Base-by-base conservation (phyloP, 495 filamentous ascomycete species). In the Penicillium maclennaniae region DNA sequence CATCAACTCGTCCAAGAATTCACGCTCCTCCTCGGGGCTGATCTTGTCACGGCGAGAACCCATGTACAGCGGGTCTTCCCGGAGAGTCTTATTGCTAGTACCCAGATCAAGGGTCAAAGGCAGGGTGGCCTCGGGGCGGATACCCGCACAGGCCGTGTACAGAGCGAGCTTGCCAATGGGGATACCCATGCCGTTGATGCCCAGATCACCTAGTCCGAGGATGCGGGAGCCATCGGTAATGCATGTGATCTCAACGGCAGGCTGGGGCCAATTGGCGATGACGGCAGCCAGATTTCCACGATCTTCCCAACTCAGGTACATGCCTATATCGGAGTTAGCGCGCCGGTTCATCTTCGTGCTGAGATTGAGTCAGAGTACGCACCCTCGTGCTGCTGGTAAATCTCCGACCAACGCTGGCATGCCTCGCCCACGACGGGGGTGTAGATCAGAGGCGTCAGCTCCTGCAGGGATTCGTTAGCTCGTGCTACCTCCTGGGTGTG, bases 1-100 rank as follows among this genome's bases (percentile, higher is more conserved):
- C 93, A 98, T 98, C 73, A 98, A 82, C 78, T 97, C 93, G 62
- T 97, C 93, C 80, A 98, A 78, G 69, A 97, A 97, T 59, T 92
- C 92, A 62, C 85, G 82, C 71, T 93, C 91, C 66, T 95, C 88
- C 44, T 90, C 79, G 23, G 87, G 76, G 14, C 84, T 78, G 43
- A 92, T 78, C 72, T 95, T 92, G 69, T 87, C 87, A 49, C 84
- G 79, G 57, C 91, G 85, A 63, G 88, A 84, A 56, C 93, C 93
- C 69, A 98, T 83, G 77, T 98, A 98, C 25, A 98, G 75, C 53
- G 95, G 93, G 71, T 98, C 93, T 67, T 86, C 86, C 63, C 90
- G 80, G 73, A 95, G 86, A 43, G 78, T 67, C 78, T 92, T 88
- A 72, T 97, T 98, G 69, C 85, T 84, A 34, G 93, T 98, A 40